A percentile compares a stretch with the other conserved stretches of the same genome.
These are phyloP conservation scores for Fusarium albidum DNA, from an alignment of 2,329 filamentous ascomycete genomes.

Conservation along the genomic window DNA sequence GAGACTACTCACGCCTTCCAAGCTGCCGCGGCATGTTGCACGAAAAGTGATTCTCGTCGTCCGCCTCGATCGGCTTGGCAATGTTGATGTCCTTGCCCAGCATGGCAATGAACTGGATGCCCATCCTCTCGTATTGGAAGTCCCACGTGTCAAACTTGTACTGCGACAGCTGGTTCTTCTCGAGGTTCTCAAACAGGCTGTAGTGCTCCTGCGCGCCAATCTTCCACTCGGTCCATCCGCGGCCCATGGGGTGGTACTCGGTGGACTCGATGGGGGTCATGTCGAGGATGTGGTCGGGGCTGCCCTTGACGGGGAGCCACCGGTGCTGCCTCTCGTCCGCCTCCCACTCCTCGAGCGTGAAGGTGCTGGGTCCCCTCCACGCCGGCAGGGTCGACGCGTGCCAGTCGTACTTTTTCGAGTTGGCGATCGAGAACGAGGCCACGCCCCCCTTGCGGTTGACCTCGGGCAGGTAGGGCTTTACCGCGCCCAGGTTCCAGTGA, in stretches of 20 bases:
- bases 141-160: slow-evolving; percentile 61
- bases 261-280: slow-evolving; percentile 57
- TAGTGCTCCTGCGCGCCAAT: slow-evolving; percentile 58
- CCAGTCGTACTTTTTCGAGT: slow-evolving; percentile 43
- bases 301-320: slow-evolving; percentile 55
- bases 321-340: slow-evolving; percentile 54
- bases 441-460: slow-evolving; percentile 34
- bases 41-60: slow-evolving; percentile 57
- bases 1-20: slow-evolving; percentile 42
- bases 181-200: slow-evolving; percentile 59
- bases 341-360: slow-evolving; percentile 44
- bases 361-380: slow-evolving; percentile 43
- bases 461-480: slow-evolving; percentile 63
- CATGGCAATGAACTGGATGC: slow-evolving; percentile 62
- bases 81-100: slow-evolving; percentile 60
- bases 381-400: slow-evolving; percentile 48
- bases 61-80: slow-evolving; percentile 53
- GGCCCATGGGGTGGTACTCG: slow-evolving; percentile 56
- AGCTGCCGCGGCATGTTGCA: slow-evolving; percentile 49
- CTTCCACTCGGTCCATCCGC: slow-evolving; percentile 57
- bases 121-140: slow-evolving; percentile 59
- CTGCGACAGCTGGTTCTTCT: slow-evolving; percentile 51
- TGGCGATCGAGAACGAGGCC: slow-evolving; percentile 36
- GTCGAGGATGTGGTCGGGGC: slow-evolving; percentile 48
- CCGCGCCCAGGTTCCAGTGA: slow-evolving; percentile 61